Base-by-base conservation (phyloP, 192 early-diverging fungal species). In the Entomortierella parvispora region DNA sequence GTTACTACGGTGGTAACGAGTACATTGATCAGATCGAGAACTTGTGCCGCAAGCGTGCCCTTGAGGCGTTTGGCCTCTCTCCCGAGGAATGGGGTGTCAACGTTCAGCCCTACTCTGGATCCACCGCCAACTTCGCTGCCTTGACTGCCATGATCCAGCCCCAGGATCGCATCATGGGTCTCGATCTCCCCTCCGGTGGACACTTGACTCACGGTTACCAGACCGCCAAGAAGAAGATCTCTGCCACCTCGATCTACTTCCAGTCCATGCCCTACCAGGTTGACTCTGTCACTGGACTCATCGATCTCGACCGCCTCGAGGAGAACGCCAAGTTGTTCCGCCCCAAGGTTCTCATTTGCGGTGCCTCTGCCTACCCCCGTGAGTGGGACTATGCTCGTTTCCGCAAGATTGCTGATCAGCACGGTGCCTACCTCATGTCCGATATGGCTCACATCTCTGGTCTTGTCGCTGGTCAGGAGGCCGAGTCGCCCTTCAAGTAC, bases 151-250 rank as follows among this genome's bases (percentile, higher is more conserved):
- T 99, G 48, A 87, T 99, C 69, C 82, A 91, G 69, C 98, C 98
- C 26, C 95, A 97, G 58, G 98, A 99, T 84, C 94, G 98, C 67
- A 90, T 99, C 80, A 99, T 99, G 98, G 98, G 98, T 69, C 89
- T 99, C 62, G 97, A 99, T 60, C 90, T 99, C 67, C 96, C 98
- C n/a, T 99, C 96, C 26, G 98, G 97, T 80, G 96, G 96, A n/a
- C 97, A 98, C 70, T 88, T 99, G 90, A 99, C 98, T 57, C 98
- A 99, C 86, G 98, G 98, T 34, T 97, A 98, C 83, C 96, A 97
- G 80, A 99, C 98, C 22, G 92, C 94, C 87, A 99, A 99, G 91
- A 99, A 98, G 91, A 99, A 99, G 94, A 94, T 99, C 75, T 98
- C 97, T 32, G 92, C 96, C 49, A 97, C 96, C 71, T 97, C 98